A percentile compares a stretch with the other conserved stretches of the same genome.
These are phyloP conservation scores for Mucor indicus DNA, from an alignment of 371 early-diverging fungal genomes.

Conservation along the genomic window DNA sequence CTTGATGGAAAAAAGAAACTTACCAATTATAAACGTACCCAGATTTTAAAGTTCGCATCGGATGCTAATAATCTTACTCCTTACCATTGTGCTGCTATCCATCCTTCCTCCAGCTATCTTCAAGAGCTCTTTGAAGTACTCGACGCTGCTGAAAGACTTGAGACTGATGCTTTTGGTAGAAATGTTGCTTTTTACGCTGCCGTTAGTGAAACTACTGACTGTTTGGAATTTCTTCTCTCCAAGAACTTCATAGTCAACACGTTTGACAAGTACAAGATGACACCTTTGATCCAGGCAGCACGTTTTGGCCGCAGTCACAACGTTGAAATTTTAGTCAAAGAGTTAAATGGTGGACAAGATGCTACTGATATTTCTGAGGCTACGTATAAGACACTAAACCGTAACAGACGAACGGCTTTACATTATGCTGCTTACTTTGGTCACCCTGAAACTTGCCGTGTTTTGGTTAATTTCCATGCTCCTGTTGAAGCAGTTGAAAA, in stretches of 20 bases:
- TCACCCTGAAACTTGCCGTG: slow-evolving; percentile 41
- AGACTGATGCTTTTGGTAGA: slow-evolving; percentile 45
- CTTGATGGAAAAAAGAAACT: slow-evolving; percentile 17
- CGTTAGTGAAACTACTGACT: slow-evolving; percentile 46
- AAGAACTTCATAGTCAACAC: slow-evolving; percentile 26
- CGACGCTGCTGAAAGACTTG: slow-evolving; percentile 34
- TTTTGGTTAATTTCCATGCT: slow-evolving; percentile 46
- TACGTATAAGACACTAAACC: slow-evolving; percentile 35
- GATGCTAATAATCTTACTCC: slow-evolving; percentile 42
- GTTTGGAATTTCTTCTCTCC: slow-evolving; percentile 45
- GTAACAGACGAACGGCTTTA: slow-evolving; percentile 44
- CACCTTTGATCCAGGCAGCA: slow-evolving; percentile 56
- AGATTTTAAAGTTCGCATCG: slow-evolving; percentile 48
- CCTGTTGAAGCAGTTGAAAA: slow-evolving; percentile 39
- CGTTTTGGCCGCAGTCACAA: slow-evolving; percentile 47
- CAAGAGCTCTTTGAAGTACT: slow-evolving; percentile 38
- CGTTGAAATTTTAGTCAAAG: slow-evolving; percentile 13
- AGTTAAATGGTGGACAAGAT: not conserved
- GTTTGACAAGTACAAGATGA: slow-evolving; percentile 42
- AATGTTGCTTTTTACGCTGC: slow-evolving; percentile 62
- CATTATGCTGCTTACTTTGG: slow-evolving; percentile 61
- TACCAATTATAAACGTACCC: slow-evolving; percentile 36
- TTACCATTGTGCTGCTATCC: slow-evolving; percentile 43
- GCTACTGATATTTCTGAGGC: not conserved
- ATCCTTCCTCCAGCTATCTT: slow-evolving; percentile 40